Base-by-base conservation (phyloP, 225 moss, liverwort and hornwort genomes). In the Asterella californica region DNA sequence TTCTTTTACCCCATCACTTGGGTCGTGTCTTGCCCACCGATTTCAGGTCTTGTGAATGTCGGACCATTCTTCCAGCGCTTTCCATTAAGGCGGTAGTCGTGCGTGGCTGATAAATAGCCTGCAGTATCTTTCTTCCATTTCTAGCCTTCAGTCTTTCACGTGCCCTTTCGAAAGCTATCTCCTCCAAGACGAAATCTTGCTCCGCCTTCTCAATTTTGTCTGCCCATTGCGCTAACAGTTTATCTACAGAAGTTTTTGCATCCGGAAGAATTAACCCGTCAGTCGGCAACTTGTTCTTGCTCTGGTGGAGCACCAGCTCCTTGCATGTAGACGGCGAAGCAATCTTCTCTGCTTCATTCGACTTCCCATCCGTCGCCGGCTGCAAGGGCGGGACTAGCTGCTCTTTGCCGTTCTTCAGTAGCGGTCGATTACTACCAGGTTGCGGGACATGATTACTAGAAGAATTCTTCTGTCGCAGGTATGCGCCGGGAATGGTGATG, bases 161-260 rank as follows among this genome's bases (percentile, higher is more conserved):
- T n/a, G 84, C 79, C 32, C 45, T 84, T 30, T 82, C 82, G 48
- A 82, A 84, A 4, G 84, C 84, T 63, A 80, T 27, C 59, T 87
- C 87, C 50, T 87, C 87, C 66, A 81, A 17, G 38, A 84, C 82
- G 37, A 87, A 87, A 32, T 84, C 82, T 21, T 82, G 71, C 61
- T 87, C 87, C 17, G 87, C 87, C 45, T 79, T 82, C 5, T 63
- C 72, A 79, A 87, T 87, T 25, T 80, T 84, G 54, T 87, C 84
- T 4, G 42, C 87, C 87, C 87, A 87, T 33, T 84, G 79, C 36
- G 82, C 62, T 62, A 87, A 32, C 34, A 87, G 76, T 47, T 84
- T 84, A 67, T 87, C 87, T 9, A 87, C 72, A 11, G 83, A 82
- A 74, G 84, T 72, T 30, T 87, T 77, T 1, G 79, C 76, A 21